These are phyloP conservation scores for Purpureocillium lavendulum DNA, from an alignment of 2,329 filamentous ascomycete species.

Conservation along the genomic window DNA sequence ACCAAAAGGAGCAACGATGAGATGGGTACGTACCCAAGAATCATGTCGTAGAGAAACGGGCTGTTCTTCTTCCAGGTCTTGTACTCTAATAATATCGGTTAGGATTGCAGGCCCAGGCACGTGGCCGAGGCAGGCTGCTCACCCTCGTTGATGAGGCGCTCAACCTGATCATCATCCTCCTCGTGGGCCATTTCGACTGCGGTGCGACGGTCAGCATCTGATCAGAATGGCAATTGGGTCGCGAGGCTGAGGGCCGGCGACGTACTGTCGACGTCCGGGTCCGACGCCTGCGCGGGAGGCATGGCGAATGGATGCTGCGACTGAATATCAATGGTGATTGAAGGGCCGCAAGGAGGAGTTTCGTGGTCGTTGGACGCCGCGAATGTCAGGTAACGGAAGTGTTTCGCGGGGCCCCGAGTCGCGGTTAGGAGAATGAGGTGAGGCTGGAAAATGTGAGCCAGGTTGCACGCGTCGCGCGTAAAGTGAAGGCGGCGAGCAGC, in stretches of 20 bases:
- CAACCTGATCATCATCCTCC: slow-evolving; percentile 63
- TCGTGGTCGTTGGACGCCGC: no score
- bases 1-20: not conserved
- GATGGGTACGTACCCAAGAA: slow-evolving; percentile 56
- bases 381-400: no score
- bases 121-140: slow-evolving; percentile 8
- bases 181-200: slow-evolving; percentile 43
- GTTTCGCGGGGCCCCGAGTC: no score
- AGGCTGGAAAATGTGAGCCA: slow-evolving; percentile 4
- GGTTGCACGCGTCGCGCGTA: slow-evolving; percentile 28
- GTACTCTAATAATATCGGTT: slow-evolving; percentile 57
- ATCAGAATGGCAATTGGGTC: not conserved
- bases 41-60: slow-evolving; percentile 96
- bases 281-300: slow-evolving; percentile 25
- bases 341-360: no score
- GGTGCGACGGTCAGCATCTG: slow-evolving; percentile 4
- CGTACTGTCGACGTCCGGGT: slow-evolving; percentile 28
- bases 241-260: not conserved
- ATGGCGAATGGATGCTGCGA: slow-evolving; percentile 12
- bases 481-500: slow-evolving; percentile 16
- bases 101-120: not conserved
- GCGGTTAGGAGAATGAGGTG: no score
- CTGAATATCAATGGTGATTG: not conserved
- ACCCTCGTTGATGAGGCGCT: slow-evolving; percentile 93
- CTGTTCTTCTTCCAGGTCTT: slow-evolving; percentile 99